Conservation (phyloP, 257 asterid species). For the Solanum bulbocastanum region DNA sequence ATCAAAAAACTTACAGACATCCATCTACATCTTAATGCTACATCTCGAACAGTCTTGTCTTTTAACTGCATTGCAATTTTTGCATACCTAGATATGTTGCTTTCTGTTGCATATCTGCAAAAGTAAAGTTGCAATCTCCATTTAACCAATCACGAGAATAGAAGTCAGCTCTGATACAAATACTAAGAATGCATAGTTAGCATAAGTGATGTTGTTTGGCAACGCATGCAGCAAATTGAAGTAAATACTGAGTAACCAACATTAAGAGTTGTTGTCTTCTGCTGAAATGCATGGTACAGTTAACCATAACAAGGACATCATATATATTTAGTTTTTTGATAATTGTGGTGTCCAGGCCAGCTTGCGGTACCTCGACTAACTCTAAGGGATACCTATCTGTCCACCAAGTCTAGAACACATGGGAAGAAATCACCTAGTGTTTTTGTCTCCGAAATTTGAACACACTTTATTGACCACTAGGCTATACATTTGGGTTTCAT, state of each 20-base stretch:
- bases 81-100: conserved; percentile 47
- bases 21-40: conserved; percentile 90
- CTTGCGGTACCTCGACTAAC: not conserved
- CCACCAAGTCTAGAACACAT: not conserved
- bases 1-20: conserved; percentile 58
- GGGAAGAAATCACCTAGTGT: not conserved
- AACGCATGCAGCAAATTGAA: not conserved
- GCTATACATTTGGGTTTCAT: not conserved
- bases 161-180: not conserved
- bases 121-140: not conserved
- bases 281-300: not conserved
- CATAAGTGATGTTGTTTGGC: not conserved
- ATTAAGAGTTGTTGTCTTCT: not conserved
- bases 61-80: conserved; percentile 71
- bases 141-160: not conserved
- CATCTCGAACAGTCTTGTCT: conserved; percentile 91
- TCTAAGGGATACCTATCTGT: not conserved
- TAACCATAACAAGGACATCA: not conserved
- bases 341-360: not conserved
- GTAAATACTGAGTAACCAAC: not conserved
- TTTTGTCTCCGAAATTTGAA: not conserved
- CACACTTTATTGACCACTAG: not conserved
- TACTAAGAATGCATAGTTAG: not conserved
- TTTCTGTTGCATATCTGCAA: conserved; percentile 70
- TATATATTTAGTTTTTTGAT: not conserved